phyloP scores from a whole-genome alignment of 228 moss, liverwort and hornwort species.

The Sphagnum magellanicum region DNA sequence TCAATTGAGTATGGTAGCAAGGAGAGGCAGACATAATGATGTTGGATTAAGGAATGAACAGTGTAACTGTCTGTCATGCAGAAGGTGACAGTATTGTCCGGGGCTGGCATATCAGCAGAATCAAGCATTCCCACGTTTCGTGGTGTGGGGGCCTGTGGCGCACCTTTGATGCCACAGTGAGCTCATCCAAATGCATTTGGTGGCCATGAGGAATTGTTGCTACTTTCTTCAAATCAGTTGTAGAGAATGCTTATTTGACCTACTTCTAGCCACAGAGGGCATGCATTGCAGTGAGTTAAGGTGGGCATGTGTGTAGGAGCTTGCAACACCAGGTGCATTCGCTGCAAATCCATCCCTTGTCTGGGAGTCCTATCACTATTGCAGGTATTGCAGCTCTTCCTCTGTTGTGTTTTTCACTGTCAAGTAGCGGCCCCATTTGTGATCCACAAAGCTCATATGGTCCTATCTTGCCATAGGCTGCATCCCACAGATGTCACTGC shows the following conservation, averaged over 20 bases:
- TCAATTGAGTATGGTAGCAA: no score
- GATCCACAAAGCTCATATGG: neutral
- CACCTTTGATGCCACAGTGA: constrained; percentile 67
- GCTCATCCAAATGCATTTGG: neutral
- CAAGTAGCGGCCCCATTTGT: no score
- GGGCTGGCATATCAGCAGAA: constrained; percentile 91
- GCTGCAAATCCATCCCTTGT: constrained; percentile 75
- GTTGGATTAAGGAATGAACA: neutral
- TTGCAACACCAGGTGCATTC: constrained; percentile 87
- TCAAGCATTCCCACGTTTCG: constrained; percentile 95
- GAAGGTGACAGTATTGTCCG: constrained; percentile 83
- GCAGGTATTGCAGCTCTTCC: constrained; percentile 30
- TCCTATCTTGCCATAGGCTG: neutral
- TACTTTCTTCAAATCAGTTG: no score
- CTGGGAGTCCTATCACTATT: constrained; percentile 96
- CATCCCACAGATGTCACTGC: neutral
- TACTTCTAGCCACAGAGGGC: no score
- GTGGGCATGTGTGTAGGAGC: constrained; percentile 32
- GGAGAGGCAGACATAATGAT: neutral
- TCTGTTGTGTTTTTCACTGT: neutral
- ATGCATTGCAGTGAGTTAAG: no score
- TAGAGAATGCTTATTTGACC: neutral
- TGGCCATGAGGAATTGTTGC: no score
- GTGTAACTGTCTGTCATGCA: constrained; percentile 13
- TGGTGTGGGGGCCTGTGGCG: constrained; percentile 92